Percentiles rank a stretch among this genome's conserved stretches.
Conservation (phyloP, 108 stramenopile genomes). For the Chaetoceros tenuissimus region DNA sequence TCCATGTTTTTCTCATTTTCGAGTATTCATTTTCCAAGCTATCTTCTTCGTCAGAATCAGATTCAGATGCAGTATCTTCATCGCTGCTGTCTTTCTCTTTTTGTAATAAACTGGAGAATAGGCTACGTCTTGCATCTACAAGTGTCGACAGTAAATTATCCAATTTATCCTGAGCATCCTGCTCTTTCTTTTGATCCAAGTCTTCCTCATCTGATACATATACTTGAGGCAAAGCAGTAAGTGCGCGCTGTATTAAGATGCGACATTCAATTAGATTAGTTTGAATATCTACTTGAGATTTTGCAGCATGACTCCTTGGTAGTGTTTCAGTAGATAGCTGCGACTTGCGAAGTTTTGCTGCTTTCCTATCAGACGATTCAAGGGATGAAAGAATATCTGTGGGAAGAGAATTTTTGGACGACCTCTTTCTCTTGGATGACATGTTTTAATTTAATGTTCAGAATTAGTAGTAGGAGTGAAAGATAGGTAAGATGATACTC, state of each 20-base stretch:
- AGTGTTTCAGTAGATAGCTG: neutral
- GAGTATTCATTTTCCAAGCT: constrained; percentile 38
- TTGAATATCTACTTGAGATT: constrained; percentile 44
- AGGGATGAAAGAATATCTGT: neutral
- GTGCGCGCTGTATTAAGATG: constrained; percentile 59
- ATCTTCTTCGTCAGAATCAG: constrained; percentile 3
- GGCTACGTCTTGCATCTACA: constrained; percentile 19
- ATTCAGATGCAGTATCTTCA: neutral
- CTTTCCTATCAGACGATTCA: neutral
- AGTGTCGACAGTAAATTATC: neutral
- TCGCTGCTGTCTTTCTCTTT: constrained; percentile 5
- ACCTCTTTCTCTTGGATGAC: neutral
- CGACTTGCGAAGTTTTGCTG: neutral
- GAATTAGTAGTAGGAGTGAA: too few relatives aligned
- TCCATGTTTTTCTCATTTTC: constrained; percentile 36
- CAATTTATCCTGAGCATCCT: neutral
- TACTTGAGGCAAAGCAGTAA: constrained; percentile 2
- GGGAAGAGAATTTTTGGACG: neutral
- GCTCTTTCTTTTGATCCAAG: neutral
- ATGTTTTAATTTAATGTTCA: too few relatives aligned
- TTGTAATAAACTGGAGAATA: constrained; percentile 23
- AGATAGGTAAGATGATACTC: too few relatives aligned
- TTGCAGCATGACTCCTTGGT: constrained; percentile 21
- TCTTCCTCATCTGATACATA: constrained; percentile 4
- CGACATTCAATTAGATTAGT: constrained; percentile 51